A percentile compares a stretch with the other conserved stretches of the same genome.
Evolutionary conservation across 1,139 yeast species (phyloP).

Genomic region (Scheffersomyces parashehatae): DNA sequence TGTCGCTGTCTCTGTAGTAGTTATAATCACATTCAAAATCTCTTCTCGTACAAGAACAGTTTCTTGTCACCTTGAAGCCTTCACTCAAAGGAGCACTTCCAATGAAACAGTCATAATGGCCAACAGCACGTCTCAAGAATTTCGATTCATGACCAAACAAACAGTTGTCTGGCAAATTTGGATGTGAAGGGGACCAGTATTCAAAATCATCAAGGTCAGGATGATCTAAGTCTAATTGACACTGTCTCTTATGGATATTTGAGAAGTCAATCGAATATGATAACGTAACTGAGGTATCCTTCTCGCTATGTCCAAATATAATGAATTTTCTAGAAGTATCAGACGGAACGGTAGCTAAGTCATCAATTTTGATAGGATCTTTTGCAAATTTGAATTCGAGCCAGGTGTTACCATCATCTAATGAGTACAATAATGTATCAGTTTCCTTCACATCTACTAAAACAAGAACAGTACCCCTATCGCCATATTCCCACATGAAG

Average conservation of each 20-base stretch:
- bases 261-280: constrained; percentile 71
- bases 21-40: constrained; percentile 97
- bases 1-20: constrained; percentile 68
- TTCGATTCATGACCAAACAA: constrained; percentile 85
- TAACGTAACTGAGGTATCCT: constrained; percentile 17
- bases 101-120: constrained; percentile 69
- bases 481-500: constrained; percentile 95
- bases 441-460: constrained; percentile 65
- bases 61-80: constrained; percentile 58
- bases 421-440: constrained; percentile 60
- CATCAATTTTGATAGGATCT: constrained; percentile 56
- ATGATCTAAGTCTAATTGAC: constrained; percentile 62
- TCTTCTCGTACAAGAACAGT: constrained; percentile 82
- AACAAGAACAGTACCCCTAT: constrained; percentile 84
- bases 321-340: constrained; percentile 79
- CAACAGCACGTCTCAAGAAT: constrained; percentile 70
- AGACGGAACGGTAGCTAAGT: constrained; percentile 86
- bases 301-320: constrained; percentile 23
- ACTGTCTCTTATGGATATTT: constrained; percentile 63
- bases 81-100: constrained; percentile 73
- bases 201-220: constrained; percentile 73
- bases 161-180: constrained; percentile 62
- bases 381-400: constrained; percentile 61
- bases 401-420: constrained; percentile 85
- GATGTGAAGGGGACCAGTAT: constrained; percentile 78